Base-by-base conservation (phyloP, 345 rosid genomes). In the Salix suchowensis region DNA sequence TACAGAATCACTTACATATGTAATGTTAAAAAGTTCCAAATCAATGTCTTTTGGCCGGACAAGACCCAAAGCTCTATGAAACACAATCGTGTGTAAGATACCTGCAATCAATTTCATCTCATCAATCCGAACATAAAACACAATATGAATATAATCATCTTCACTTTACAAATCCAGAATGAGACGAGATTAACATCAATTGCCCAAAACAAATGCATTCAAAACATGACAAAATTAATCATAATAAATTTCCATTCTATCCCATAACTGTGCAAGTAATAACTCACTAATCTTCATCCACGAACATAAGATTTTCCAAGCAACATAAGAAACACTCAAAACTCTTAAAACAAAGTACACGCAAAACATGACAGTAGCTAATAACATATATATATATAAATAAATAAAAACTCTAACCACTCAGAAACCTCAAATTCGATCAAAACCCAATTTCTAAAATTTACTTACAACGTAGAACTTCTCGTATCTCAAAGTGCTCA, bases 41-140 rank as follows among this genome's bases (percentile, higher is more conserved):
- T 96, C 99, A 66, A 93, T 82, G 70, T 93, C 99, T 80, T 91
- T 96, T 32, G 99, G 99, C 74, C 97, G 88, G 74, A 96, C 86
- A 30, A 93, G 94, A 78, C 98, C 99, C 70, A 93, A 85, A 12
- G 99, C 99, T 66, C 99, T 84, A 76, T 96, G 96, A 83, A 96
- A 93, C 40, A 96, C 90, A 74, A 96, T 86, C 1, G 99, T 92
- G 73, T 93, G 99, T 74, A 96, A 76, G 74, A 96, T 85, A 80
- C 98, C 99, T 96, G 87, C 84, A n/a, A 23, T 28, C 34, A 26
- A 58, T 62, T 67, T 73, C 61, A 65, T 46, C 78, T 68, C 44
- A 5, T 72, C 34, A 80, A 34, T 64, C 26, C 19, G 16, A 4
- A 42, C 42, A 52, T 40, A 73, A 19, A 30, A 44, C 44, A 40